Conservation (phyloP, 1,284 basidiomycete genomes). For the Tausonia pullulans region DNA sequence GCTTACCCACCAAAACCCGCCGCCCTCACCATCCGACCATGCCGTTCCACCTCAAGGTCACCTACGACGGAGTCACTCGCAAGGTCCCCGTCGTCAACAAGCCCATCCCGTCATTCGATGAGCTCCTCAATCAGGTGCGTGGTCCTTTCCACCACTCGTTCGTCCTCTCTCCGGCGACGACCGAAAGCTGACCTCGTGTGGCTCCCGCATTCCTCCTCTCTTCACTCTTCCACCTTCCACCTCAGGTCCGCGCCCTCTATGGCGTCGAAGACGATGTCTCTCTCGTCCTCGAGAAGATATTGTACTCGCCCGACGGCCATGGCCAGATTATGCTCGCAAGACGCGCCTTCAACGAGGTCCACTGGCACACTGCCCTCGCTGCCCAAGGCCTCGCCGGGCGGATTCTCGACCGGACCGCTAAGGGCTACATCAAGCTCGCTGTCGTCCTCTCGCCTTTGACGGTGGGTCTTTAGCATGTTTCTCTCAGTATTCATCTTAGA, state of each 20-base stretch:
- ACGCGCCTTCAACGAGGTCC: background rate
- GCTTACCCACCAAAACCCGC: background rate
- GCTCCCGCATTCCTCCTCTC: background rate
- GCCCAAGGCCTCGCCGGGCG: background rate
- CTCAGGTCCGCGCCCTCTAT: slow-evolving; percentile 7
- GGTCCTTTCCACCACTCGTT: background rate
- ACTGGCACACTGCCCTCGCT: background rate
- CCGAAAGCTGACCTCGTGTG: background rate
- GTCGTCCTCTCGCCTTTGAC: background rate
- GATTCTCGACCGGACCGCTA: background rate
- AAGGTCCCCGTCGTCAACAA: slow-evolving; percentile 7
- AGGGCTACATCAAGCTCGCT: background rate
- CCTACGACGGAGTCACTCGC: background rate
- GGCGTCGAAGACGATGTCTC: background rate
- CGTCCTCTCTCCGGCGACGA: background rate
- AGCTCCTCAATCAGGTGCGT: background rate
- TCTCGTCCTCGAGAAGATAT: background rate
- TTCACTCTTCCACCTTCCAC: background rate
- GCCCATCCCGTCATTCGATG: background rate
- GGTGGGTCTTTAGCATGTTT: background rate
- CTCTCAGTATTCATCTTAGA: background rate
- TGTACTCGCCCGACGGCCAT: slow-evolving; percentile 1
- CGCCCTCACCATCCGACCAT: background rate
- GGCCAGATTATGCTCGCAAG: slow-evolving; percentile 6
- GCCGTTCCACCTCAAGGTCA: slow-evolving; percentile 13